Base-by-base conservation (phyloP, 1,284 basidiomycete genomes). In the Microbotryum violaceum region DNA sequence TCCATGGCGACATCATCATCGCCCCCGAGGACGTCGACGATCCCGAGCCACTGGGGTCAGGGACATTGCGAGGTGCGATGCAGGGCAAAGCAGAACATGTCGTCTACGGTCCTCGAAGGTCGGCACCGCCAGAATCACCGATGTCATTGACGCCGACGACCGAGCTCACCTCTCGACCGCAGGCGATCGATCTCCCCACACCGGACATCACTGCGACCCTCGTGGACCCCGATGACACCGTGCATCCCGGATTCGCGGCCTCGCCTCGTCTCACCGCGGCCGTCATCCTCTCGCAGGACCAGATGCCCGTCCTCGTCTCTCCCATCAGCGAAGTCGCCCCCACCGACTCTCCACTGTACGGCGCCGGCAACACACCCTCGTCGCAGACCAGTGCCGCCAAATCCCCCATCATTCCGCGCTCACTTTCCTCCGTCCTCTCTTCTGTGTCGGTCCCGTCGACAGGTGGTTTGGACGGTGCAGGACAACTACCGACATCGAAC, bases 41-140 rank as follows among this genome's bases (percentile, higher is more conserved):
- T 14, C 20, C 42, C 54, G 49, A 27, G 27, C 48, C 51, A 14
- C 21, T 42, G 0, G 54, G 45, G 5, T 58, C 49, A 16, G 62
- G 65, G 7, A 63, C 58, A 5, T 54, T 69, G 9, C 50, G 67
- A 16, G 67, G 65, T 1, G 67, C 67, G 25, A 62, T 69, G 53
- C 68, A 69, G 51, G 68, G 68, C 33, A 67, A 63, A 46, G 68
- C 65, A 1, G 68, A 69, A 47, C 68, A 69, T 18, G 68, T 69
- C 54, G 68, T 69, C 12, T 69, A 69, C 42, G 68, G 68, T 18
- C 67, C 67, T 18, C 23, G 63, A 63, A 27, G 60, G n/a, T 49
- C 16, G 10, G n/a, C 27, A 25, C 37, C 16, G 18, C 49, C 6
- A 14, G 51, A 51, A 25, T 10, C 10, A 31, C n/a, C 50, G 21